Conservation (phyloP, 805 yeast genomes). For the Saturnispora galanensis region DNA sequence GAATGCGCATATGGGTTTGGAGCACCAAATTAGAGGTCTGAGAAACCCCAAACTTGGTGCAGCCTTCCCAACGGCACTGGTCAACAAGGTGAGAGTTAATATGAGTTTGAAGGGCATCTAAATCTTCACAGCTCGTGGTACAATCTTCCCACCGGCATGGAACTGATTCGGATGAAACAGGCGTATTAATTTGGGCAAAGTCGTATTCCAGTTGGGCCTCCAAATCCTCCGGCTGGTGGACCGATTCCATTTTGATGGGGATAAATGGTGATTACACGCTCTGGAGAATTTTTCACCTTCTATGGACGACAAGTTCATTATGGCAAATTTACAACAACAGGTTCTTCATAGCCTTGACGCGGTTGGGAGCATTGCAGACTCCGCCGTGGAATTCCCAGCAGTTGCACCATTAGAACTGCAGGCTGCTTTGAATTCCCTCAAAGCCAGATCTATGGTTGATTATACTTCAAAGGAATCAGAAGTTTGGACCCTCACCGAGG, state of each 20-base stretch:
- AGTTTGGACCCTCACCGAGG: conserved; percentile 63
- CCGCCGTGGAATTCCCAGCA: conserved; percentile 57
- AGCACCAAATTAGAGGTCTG: conserved; percentile 51
- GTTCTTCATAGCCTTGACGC: conserved; percentile 59
- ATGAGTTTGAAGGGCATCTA: conserved; percentile 33
- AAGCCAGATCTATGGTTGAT: conserved; percentile 72
- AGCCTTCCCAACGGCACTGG: conserved; percentile 53
- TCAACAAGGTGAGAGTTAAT: conserved; percentile 27
- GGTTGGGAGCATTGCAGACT: conserved; percentile 55
- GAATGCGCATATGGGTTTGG: conserved; percentile 53
- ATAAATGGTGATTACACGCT: not conserved
- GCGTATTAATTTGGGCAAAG: not conserved
- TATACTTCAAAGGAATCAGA: conserved; percentile 70
- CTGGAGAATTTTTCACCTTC: not conserved
- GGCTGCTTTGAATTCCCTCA: conserved; percentile 78
- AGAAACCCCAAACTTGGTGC: conserved; percentile 40
- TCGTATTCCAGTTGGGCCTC: conserved; percentile 6
- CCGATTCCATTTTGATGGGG: too few species aligned
- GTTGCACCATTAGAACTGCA: conserved; percentile 57
- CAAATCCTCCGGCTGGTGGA: not conserved
- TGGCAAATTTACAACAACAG: conserved; percentile 60
- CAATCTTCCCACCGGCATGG: conserved; percentile 34
- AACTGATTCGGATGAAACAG: not conserved
- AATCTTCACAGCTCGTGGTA: conserved; percentile 19
- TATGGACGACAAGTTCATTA: conserved; percentile 16